A percentile compares a stretch with the other conserved stretches of the same genome.
Conservation (phyloP, 495 filamentous ascomycete genomes). For the Penicillium steckii region DNA sequence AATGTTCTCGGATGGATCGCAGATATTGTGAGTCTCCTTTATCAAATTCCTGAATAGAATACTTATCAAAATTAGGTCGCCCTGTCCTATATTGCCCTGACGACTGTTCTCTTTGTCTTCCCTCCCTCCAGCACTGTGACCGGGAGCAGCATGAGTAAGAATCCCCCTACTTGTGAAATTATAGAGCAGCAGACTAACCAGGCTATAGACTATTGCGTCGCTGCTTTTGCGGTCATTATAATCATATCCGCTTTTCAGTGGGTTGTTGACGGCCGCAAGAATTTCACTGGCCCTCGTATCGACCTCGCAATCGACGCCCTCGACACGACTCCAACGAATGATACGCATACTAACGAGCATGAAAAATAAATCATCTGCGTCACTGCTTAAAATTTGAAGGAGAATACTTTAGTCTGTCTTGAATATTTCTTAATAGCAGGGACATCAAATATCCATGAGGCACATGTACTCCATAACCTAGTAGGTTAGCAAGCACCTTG, state of each 20-base stretch:
- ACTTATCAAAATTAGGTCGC: conserved; percentile 45
- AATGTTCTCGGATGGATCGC: conserved; percentile 55
- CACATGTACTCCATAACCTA: too few relatives aligned
- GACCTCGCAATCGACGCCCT: conserved; percentile 31
- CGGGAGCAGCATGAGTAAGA: conserved; percentile 65
- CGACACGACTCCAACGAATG: conserved; percentile 1
- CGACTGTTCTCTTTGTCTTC: conserved; percentile 71
- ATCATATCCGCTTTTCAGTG: conserved; percentile 63
- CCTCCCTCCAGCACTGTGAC: conserved; percentile 64
- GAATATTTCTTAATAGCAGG: too few relatives aligned
- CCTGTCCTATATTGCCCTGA: conserved; percentile 61
- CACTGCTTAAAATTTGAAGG: too few relatives aligned
- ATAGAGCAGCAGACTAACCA: background rate
- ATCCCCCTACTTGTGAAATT: background rate
- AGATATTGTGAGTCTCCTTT: conserved; percentile 49
- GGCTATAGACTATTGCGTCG: conserved; percentile 58
- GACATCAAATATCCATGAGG: too few relatives aligned
- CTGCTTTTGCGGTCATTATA: conserved; percentile 67
- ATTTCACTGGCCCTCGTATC: conserved; percentile 59
- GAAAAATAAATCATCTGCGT: conserved; percentile 6
- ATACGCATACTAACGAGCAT: background rate
- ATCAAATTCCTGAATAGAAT: conserved; percentile 22
- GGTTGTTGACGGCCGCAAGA: conserved; percentile 66
- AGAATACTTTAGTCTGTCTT: too few relatives aligned
- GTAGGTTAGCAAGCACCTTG: too few relatives aligned